Evolutionary conservation across 1,284 basidiomycete species (phyloP), one percentile per base, ranked within the genome.

Genomic region (Mycena sp.): DNA sequence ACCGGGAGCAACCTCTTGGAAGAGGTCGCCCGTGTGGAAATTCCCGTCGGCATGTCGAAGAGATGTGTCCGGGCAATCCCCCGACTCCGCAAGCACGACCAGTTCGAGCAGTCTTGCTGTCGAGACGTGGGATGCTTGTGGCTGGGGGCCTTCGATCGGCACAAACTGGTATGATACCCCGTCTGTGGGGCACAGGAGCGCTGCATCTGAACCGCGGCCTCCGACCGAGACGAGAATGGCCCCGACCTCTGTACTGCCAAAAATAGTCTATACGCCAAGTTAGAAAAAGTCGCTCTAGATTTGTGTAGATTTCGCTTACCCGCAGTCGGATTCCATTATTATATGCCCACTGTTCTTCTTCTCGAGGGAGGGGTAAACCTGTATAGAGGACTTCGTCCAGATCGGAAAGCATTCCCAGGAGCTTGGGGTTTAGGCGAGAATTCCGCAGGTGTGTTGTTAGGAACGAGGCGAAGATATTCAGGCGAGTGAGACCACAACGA

Each of bases 1-100:
- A 0, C 87, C 87, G 1, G 84, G 80, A 2, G 76, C 63, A 32
- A 82, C 77, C 71, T 89, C 85, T 66, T 86, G 80, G 80, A 92
- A 92, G 25, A 92, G 77, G 72, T 92, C 90, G 6, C 90, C 90
- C 12, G 90, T 92, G 73, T 90, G 89, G 76, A 88, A 90, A 69
- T 89, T 78, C 6, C 89, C 88, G 71, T 91, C 88, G 0, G 77
- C 65, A 49, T 80, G 70, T 57, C 88, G 83, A 19, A 91, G 77
- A 1, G 85, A 84, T n/a, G 53, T 54, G 70, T 88, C 80, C 12
- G 90, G 90, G 71, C 89, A 91, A 70, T 91, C 90, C 19, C 79
- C 80, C 14, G 90, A 91, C 44, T 84, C 80, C 3, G 84, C 77
- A 52, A 85, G 81, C 65, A 92, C 86, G 61, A 91, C 83, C 32